Base-by-base conservation (phyloP, 78 protist genomes). In the Dictyostelium capitatum region DNA sequence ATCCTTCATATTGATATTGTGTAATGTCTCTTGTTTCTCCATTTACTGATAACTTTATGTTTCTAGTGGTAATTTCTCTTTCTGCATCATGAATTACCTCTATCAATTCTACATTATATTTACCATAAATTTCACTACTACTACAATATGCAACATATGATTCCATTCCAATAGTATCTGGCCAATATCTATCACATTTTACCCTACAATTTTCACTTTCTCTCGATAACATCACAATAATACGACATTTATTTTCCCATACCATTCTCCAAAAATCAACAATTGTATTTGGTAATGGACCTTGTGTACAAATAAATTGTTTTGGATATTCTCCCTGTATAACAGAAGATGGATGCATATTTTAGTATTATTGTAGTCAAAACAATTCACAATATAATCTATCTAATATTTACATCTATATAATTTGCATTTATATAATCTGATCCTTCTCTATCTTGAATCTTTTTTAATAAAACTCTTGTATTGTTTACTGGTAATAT, bases 241-340 rank as follows among this genome's bases (percentile, higher is more conserved):
- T 77, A 8, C 50, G 10, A 73, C 59, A 54, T 30, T 69, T 8
- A 46, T 91, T 59, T 30, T 97, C 98, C 89, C 89, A 97, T 17
- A 97, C 92, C 97, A 97, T 96, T 69, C 97, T 64, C 98, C 98
- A 97, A 82, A 97, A 97, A 74, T 97, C 98, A 10, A 17, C 56
- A 32, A 96, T 51, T 11, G 97, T 94, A 50, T 91, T 72, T 28
- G 73, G 91, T 37, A 96, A 43, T 32, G 98, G 98, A 17, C 97
- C 96, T 67, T 97, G 98, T 8, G 98, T 90, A 15, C 97, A 95
- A 69, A 97, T 96, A 57, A 96, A 97, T 67, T 72, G 89, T 73
- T 70, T 90, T 25, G 48, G 67, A 17, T 37, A 30, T 37, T 51
- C 89, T 10, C 95, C 95, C 89, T 80, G 12, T 62, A 10, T 20